Base-by-base conservation (phyloP, 495 filamentous ascomycete genomes). In the Trichocladium antarcticum region DNA sequence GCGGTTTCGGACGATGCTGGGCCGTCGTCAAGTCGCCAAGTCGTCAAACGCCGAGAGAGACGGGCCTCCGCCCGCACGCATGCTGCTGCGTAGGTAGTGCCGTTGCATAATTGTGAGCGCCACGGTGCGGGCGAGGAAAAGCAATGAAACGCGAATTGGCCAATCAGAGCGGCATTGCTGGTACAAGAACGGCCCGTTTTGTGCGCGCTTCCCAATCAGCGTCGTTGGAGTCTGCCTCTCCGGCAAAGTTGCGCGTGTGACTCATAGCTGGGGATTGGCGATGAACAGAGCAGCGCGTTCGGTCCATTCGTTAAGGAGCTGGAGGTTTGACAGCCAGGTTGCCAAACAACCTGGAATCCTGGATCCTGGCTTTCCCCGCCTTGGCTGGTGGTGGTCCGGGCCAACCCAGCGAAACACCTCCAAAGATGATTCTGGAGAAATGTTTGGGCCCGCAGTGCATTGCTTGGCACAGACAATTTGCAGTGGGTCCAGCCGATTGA, bases 141-240 rank as follows among this genome's bases (percentile, higher is more conserved):
- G 41, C 59, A 53, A 53, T 53, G 49, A 19, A 47, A 52, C 47
- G 48, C 38, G 49, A 58, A 63, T 60, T 63, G 60, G 50, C 60
- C 57, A 63, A 63, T 63, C 38, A 56, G 17, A 29, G 12, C 11
- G 12, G 8, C 5, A 15, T 32, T 36, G 49, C 47, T 42, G 52
- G 28, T 35, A 49, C 38, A 51, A 34, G 48, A 57, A 54, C 52
- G 50, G 50, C 47, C 50, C 57, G 52, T 50, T 50, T 57, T 57
- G 47, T 35, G n/a, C n/a, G n/a, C n/a, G n/a, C n/a, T n/a, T n/a
- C 22, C 48, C 40, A 43, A 50, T 47, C 52, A 35, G 10, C 32
- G n/a, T 21, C 15, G 17, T 41, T 41, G 31, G 41, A 38, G 17
- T 28, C 21, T 29, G 46, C 4, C 24, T 27, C 24, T 48, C 12